Evolutionary conservation across 768 basidiomycete genomes (phyloP).

Genomic region (Boletellus ananas): DNA sequence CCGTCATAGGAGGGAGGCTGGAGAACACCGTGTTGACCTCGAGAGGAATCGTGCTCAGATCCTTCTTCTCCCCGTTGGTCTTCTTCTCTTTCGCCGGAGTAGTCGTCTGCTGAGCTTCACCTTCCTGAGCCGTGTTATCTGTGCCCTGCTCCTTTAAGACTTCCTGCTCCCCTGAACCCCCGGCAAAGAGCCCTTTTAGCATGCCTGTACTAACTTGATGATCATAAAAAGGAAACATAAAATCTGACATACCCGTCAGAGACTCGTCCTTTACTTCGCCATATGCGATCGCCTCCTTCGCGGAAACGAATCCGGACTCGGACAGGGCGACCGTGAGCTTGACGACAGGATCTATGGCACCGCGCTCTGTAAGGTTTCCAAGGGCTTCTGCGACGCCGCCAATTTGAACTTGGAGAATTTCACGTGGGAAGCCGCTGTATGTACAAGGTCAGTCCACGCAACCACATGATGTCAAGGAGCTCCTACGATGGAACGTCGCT

Average conservation of each 20-base stretch:
- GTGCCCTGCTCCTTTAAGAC: constrained; percentile 28
- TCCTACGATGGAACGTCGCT: constrained; percentile 57
- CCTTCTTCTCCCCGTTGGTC: constrained; percentile 35
- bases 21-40: constrained; percentile 61
- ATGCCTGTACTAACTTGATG: constrained; percentile 49
- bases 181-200: constrained; percentile 84
- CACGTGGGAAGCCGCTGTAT: constrained; percentile 63
- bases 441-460: neutral
- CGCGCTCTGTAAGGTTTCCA: constrained; percentile 77
- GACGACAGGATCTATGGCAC: constrained; percentile 77
- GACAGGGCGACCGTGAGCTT: constrained; percentile 82
- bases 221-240: constrained; percentile 1
- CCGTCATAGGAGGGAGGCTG: constrained; percentile 68
- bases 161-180: constrained; percentile 39
- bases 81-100: constrained; percentile 36
- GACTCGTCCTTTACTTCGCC: constrained; percentile 83
- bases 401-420: constrained; percentile 71
- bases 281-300: constrained; percentile 72
- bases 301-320: constrained; percentile 81
- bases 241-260: constrained; percentile 51
- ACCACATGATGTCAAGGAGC: neutral
- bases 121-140: constrained; percentile 19
- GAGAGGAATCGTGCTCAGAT: constrained; percentile 59
- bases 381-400: constrained; percentile 72
- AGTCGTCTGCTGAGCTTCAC: constrained; percentile 29